These are phyloP conservation scores for Chlamydomonas sphaeroides DNA, from an alignment of 139 green algal species.

Conservation along the genomic window DNA sequence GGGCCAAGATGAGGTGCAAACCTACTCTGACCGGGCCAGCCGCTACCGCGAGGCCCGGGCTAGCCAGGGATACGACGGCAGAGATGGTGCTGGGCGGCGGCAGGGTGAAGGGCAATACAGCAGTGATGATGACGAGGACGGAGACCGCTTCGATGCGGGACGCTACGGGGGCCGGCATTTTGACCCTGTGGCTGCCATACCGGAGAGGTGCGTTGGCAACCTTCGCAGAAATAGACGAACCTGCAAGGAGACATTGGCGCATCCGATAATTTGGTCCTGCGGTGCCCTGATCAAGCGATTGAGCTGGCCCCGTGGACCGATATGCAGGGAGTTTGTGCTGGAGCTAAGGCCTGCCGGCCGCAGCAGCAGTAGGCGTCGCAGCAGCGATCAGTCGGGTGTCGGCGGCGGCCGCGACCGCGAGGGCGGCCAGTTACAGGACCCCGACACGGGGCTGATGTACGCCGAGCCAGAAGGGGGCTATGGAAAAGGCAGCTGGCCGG, in stretches of 20 bases:
- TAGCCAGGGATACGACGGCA: too few relatives aligned
- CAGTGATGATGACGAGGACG: slow-evolving; percentile 13
- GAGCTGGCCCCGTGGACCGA: too few relatives aligned
- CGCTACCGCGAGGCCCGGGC: too few relatives aligned
- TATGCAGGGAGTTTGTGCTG: slow-evolving; percentile 32
- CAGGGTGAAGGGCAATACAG: background rate
- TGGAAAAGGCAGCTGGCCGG: slow-evolving; percentile 20
- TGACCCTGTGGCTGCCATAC: background rate
- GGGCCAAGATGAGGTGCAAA: too few relatives aligned
- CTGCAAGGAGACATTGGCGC: too few relatives aligned
- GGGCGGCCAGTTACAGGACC: slow-evolving; percentile 3
- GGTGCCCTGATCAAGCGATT: too few relatives aligned
- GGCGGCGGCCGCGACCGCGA: background rate
- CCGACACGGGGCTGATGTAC: slow-evolving; percentile 34
- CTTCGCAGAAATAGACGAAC: too few relatives aligned
- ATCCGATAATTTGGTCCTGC: too few relatives aligned
- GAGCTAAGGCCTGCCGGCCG: slow-evolving; percentile 4
- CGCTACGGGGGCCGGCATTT: background rate
- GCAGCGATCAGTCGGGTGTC: background rate
- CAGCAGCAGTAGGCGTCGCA: background rate
- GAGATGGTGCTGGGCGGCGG: too few relatives aligned
- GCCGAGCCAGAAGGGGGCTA: background rate
- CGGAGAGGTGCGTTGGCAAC: slow-evolving; percentile 31
- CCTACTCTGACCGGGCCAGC: background rate
- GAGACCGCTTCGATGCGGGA: too few relatives aligned